Evolutionary conservation across 2,329 filamentous ascomycete genomes (phyloP).

Genomic region (Arthrobotrys iridis): DNA sequence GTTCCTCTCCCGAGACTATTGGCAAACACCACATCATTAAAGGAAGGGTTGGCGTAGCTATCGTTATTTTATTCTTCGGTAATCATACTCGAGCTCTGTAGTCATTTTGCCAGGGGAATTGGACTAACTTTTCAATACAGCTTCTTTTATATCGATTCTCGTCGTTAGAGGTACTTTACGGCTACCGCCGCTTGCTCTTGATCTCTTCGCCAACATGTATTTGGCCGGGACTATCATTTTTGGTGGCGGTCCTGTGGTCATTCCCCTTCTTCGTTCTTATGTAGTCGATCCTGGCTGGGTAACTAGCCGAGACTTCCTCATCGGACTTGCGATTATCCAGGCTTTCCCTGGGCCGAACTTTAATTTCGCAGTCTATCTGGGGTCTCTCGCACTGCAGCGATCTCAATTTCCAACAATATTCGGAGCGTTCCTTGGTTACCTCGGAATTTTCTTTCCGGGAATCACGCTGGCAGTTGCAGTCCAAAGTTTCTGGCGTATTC

Average conservation of each 20-base stretch:
- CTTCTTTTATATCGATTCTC: constrained; percentile 69
- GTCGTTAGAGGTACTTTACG: constrained; percentile 63
- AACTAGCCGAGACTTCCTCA: constrained; percentile 73
- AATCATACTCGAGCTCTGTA: constrained; percentile 23
- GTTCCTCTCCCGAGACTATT: not conserved
- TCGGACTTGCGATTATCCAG: constrained; percentile 76
- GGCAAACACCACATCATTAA: constrained; percentile 12
- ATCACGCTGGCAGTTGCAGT: constrained; percentile 66
- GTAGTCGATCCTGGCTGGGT: constrained; percentile 77
- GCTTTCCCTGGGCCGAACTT: constrained; percentile 73
- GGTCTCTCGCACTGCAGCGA: constrained; percentile 61
- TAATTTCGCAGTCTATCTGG: constrained; percentile 71
- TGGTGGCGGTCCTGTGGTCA: constrained; percentile 72
- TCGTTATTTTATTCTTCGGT: constrained; percentile 63
- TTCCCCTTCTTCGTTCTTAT: constrained; percentile 71
- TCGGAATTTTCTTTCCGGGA: constrained; percentile 68
- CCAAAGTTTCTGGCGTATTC: constrained; percentile 68
- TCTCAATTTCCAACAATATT: constrained; percentile 60
- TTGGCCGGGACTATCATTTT: constrained; percentile 75
- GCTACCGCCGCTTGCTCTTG: constrained; percentile 65
- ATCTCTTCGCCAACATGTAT: constrained; percentile 77
- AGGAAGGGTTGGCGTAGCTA: constrained; percentile 33
- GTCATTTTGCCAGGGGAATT: not conserved
- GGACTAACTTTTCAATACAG: constrained; percentile 56
- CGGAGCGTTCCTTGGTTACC: constrained; percentile 66